These are phyloP conservation scores for Pichia sp. DNA, from an alignment of 1,139 yeast genomes.

Conservation along the genomic window DNA sequence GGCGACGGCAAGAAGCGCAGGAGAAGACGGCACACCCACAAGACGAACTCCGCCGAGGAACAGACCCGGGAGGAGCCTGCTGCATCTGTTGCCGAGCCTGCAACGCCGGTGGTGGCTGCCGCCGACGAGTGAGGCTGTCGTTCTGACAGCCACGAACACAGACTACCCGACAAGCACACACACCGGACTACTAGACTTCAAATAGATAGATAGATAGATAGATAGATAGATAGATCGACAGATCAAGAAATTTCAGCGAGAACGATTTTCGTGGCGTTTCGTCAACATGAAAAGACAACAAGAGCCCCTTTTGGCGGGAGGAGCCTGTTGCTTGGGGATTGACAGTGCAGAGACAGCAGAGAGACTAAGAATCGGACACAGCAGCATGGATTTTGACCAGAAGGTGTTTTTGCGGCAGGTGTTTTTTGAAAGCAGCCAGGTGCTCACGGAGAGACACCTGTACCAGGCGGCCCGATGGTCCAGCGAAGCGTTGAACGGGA, in stretches of 20 bases:
- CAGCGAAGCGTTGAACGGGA: constrained; percentile 20
- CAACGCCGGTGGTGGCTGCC: not conserved
- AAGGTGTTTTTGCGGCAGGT: constrained; percentile 10
- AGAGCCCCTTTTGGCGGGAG: not conserved
- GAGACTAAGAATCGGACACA: not conserved
- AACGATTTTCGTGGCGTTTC: not conserved
- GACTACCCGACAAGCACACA: too few species aligned
- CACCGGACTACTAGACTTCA: too few species aligned
- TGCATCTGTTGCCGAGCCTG: not conserved
- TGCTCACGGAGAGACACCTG: constrained; percentile 16
- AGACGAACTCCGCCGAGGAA: not conserved
- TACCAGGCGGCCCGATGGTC: constrained; percentile 20
- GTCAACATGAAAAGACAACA: not conserved
- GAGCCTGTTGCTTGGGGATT: too few species aligned
- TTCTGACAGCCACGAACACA: too few species aligned
- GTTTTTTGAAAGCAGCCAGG: constrained; percentile 13
- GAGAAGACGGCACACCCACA: constrained; percentile 38
- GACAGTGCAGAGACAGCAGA: not conserved
- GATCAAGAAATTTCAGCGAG: not conserved
- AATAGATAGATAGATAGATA: too few species aligned
- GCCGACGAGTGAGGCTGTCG: not conserved
- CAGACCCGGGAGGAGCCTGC: not conserved
- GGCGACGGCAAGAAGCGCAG: constrained; percentile 38
- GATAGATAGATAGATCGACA: not conserved
- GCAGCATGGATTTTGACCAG: constrained; percentile 18